Percentiles rank a stretch among this genome's conserved stretches.
These are phyloP conservation scores for Agroathelia rolfsii DNA, from an alignment of 1,284 basidiomycete species.

Conservation along the genomic window DNA sequence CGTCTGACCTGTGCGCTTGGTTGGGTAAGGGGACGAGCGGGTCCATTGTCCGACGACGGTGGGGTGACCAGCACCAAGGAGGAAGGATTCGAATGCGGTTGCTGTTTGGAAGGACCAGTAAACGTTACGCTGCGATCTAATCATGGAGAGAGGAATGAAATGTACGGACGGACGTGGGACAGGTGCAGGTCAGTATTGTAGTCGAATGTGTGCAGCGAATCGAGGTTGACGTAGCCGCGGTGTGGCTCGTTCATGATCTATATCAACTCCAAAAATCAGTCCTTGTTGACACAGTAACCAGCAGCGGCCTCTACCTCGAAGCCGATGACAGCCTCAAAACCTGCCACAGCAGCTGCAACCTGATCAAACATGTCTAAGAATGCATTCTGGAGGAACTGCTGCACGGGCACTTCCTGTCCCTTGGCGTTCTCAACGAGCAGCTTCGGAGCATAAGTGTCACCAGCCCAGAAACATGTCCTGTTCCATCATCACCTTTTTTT, in stretches of 20 bases:
- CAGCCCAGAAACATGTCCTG: conserved; percentile 84
- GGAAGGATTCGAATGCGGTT: conserved; percentile 77
- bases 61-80: conserved; percentile 72
- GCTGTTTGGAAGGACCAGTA: conserved; percentile 30
- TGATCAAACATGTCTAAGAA: conserved; percentile 74
- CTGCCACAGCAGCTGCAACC: conserved; percentile 61
- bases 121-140: conserved; percentile 1
- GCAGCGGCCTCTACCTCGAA: conserved; percentile 60
- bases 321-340: conserved; percentile 75
- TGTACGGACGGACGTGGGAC: conserved; percentile 62
- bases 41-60: conserved; percentile 67
- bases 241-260: conserved; percentile 97
- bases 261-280: not conserved
- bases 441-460: conserved; percentile 76
- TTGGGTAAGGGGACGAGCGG: conserved; percentile 80
- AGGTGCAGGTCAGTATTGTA: conserved; percentile 94
- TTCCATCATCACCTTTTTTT: conserved; percentile 11
- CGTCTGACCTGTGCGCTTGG: conserved; percentile 45
- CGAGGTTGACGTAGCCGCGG: conserved; percentile 79
- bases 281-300: not conserved
- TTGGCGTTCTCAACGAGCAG: conserved; percentile 41
- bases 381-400: conserved; percentile 75
- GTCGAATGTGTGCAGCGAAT: conserved; percentile 80
- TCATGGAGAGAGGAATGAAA: conserved; percentile 1
- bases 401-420: conserved; percentile 53